Conservation (phyloP, 192 early-diverging fungal species). For the Globomyces pollinis-pini region DNA sequence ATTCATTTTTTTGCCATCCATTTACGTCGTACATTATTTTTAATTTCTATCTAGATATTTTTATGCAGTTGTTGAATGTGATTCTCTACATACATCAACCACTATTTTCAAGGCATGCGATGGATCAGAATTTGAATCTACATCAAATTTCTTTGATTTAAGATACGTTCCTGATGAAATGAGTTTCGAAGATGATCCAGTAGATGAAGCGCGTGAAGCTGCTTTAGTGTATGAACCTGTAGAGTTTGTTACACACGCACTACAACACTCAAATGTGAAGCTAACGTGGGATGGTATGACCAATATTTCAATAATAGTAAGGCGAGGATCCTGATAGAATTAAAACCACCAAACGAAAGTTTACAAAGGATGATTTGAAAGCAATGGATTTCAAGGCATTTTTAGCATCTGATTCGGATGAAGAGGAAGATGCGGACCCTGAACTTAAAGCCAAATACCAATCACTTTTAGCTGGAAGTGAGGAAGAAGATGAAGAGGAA, state of each 20-base stretch:
- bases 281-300: conserved; percentile 96
- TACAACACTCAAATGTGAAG: conserved; percentile 89
- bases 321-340: conserved; percentile 82
- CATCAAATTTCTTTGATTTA: conserved; percentile 89
- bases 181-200: conserved; percentile 70
- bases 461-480: conserved; percentile 18
- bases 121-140: conserved; percentile 84
- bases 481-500: conserved; percentile 49
- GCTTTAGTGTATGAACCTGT: conserved; percentile 28
- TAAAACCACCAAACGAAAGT: conserved; percentile 67
- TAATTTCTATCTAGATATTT: conserved; percentile 78
- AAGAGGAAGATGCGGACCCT: conserved; percentile 54
- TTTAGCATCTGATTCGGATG: conserved; percentile 67
- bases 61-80: conserved; percentile 92
- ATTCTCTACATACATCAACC: conserved; percentile 71
- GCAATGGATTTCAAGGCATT: conserved; percentile 88
- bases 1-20: neutral
- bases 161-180: conserved; percentile 89
- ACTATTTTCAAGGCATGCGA: conserved; percentile 78
- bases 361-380: conserved; percentile 81
- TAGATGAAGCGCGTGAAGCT: conserved; percentile 19
- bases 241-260: conserved; percentile 69
- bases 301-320: no score
- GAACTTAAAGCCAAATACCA: conserved; percentile 37
- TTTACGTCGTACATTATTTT: no score